These are phyloP conservation scores for Aaosphaeria arxii DNA, from an alignment of 2,329 filamentous ascomycete genomes.

Conservation along the genomic window DNA sequence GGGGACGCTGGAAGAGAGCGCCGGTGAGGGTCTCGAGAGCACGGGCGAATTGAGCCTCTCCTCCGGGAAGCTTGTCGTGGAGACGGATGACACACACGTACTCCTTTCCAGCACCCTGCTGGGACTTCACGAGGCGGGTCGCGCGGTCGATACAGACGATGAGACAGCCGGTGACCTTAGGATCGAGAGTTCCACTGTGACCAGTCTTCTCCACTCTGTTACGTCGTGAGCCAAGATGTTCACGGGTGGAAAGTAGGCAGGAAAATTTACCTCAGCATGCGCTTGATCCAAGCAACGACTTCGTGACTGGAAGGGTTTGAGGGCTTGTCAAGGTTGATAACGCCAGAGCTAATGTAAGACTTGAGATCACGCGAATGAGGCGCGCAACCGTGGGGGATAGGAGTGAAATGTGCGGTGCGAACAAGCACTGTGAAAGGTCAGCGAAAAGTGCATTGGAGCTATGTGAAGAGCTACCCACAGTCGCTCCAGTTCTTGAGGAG, in stretches of 20 bases:
- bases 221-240: slow-evolving; percentile 10
- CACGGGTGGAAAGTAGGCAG: background rate
- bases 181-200: slow-evolving; percentile 96
- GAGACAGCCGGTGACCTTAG: slow-evolving; percentile 94
- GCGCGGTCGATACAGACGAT: slow-evolving; percentile 96
- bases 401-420: slow-evolving; percentile 93
- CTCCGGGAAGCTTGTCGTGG: slow-evolving; percentile 92
- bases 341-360: slow-evolving; percentile 93
- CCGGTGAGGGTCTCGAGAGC: slow-evolving; percentile 95
- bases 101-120: slow-evolving; percentile 98
- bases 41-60: slow-evolving; percentile 86
- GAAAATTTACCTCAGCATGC: slow-evolving; percentile 72
- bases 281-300: slow-evolving; percentile 99
- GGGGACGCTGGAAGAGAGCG: slow-evolving; percentile 94
- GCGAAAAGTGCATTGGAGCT: slow-evolving; percentile 11
- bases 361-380: slow-evolving; percentile 93
- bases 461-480: slow-evolving; percentile 55
- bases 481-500: slow-evolving; percentile 95
- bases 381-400: slow-evolving; percentile 88
- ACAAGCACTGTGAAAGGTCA: slow-evolving; percentile 66
- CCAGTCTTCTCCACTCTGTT: slow-evolving; percentile 87
- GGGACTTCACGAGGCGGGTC: slow-evolving; percentile 95
- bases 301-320: slow-evolving; percentile 98
- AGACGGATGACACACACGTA: slow-evolving; percentile 95
- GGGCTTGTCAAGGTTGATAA: slow-evolving; percentile 97